These are phyloP conservation scores for Fusarium napiforme DNA, from an alignment of 2,329 filamentous ascomycete species.

Conservation along the genomic window DNA sequence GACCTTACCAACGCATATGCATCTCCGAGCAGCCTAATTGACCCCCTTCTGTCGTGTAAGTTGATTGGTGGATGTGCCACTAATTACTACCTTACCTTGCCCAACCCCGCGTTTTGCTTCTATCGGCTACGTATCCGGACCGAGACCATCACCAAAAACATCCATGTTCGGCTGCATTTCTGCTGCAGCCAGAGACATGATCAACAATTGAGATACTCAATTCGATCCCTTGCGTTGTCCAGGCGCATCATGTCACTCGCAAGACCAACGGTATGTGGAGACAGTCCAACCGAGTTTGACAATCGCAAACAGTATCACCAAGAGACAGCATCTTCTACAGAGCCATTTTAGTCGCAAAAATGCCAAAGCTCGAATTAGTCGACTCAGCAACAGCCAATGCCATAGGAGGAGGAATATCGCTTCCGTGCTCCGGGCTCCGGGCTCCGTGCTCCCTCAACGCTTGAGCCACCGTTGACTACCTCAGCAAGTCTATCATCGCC, in stretches of 20 bases:
- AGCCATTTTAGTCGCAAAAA: neutral
- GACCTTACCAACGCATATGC: neutral
- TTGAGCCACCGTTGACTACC: neutral
- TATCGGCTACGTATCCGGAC: slow-evolving; percentile 23
- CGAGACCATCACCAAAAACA: slow-evolving; percentile 22
- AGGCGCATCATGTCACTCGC: slow-evolving; percentile 1
- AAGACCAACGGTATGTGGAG: slow-evolving; percentile 2
- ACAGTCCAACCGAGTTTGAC: neutral
- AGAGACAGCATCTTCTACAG: neutral
- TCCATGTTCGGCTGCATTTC: slow-evolving; percentile 13
- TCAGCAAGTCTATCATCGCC: neutral
- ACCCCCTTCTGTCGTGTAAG: slow-evolving; percentile 40
- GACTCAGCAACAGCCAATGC: neutral
- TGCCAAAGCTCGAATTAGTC: neutral
- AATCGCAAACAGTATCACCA: neutral
- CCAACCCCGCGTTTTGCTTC: slow-evolving; percentile 35
- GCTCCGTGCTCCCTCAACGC: neutral
- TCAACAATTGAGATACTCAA: slow-evolving; percentile 25
- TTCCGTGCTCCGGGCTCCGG: neutral
- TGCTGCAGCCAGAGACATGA: slow-evolving; percentile 26
- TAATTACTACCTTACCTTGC: too few species aligned
- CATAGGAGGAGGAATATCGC: neutral
- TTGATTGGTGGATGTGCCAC: slow-evolving; percentile 41
- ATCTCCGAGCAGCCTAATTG: slow-evolving; percentile 6
- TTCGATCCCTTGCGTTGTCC: neutral